Percentiles rank a stretch among this genome's conserved stretches.
Conservation (phyloP, 192 early-diverging fungal genomes). For the Coemansia sp. region DNA sequence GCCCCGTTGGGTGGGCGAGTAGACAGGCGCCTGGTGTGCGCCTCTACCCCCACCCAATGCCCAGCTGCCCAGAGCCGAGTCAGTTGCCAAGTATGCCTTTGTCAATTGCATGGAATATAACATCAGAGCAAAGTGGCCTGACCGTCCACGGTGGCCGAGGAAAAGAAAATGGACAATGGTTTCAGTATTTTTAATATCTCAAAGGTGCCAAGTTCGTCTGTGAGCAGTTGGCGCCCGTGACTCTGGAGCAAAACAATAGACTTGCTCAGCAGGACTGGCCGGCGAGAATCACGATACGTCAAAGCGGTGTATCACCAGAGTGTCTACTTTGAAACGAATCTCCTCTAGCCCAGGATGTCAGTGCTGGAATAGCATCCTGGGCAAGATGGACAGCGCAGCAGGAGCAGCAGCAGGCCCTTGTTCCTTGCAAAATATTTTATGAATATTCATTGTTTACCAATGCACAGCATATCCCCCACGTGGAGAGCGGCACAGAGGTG, state of each 20-base stretch:
- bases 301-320: background rate
- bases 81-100: background rate
- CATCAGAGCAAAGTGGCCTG: background rate
- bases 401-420: background rate
- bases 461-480: constrained; percentile 4
- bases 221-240: background rate
- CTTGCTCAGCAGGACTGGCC: constrained; percentile 3
- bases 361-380: background rate
- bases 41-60: background rate
- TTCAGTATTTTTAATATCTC: constrained; percentile 6
- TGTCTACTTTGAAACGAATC: background rate
- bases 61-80: constrained; percentile 1
- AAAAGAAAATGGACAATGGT: constrained; percentile 1
- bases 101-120: background rate
- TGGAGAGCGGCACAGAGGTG: constrained; percentile 3
- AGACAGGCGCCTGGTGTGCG: background rate
- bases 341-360: background rate
- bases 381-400: background rate
- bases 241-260: constrained; percentile 8
- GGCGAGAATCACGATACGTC: background rate
- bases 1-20: background rate
- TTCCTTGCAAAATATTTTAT: background rate
- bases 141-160: background rate
- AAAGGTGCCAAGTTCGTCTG: background rate
- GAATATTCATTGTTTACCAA: constrained; percentile 5